Evolutionary conservation across 805 yeast genomes (phyloP).

Genomic region (Wickerhamomyces tratensis): DNA sequence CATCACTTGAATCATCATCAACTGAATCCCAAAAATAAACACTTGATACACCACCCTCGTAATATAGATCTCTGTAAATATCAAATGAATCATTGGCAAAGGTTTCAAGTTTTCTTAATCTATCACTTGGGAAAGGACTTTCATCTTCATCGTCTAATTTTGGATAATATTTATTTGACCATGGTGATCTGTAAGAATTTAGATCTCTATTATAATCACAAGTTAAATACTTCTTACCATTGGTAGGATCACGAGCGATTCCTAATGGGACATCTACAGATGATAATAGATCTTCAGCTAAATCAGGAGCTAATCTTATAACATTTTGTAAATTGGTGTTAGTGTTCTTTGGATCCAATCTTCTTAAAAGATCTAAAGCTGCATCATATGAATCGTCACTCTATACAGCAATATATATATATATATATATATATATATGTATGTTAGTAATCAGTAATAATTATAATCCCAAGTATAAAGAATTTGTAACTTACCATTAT

Average conservation of each 20-base stretch:
- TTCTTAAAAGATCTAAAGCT: slow-evolving; percentile 66
- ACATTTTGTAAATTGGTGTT: slow-evolving; percentile 32
- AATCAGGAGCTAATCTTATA: slow-evolving; percentile 38
- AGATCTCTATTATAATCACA: slow-evolving; percentile 96
- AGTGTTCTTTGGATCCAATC: slow-evolving; percentile 61
- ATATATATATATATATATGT: too few relatives aligned
- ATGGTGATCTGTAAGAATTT: slow-evolving; percentile 86
- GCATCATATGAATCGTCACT: slow-evolving; percentile 52
- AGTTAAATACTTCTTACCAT: slow-evolving; percentile 61
- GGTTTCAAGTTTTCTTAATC: slow-evolving; percentile 64
- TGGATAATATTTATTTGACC: slow-evolving; percentile 70
- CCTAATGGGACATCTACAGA: slow-evolving; percentile 81
- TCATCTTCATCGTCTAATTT: slow-evolving; percentile 45
- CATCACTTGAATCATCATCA: slow-evolving; percentile 44
- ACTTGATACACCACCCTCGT: slow-evolving; percentile 88
- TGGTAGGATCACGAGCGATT: slow-evolving; percentile 20
- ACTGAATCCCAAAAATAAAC: slow-evolving; percentile 84
- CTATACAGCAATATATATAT: neutral
- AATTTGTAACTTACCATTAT: too few relatives aligned
- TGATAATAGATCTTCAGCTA: slow-evolving; percentile 81
- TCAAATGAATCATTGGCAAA: slow-evolving; percentile 88
- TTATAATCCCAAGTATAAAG: too few relatives aligned
- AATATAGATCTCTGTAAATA: slow-evolving; percentile 85
- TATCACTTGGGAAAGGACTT: slow-evolving; percentile 64
- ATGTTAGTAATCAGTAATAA: neutral